phyloP scores from a whole-genome alignment of 2,329 filamentous ascomycete species.

The Aspergillus luchuensis region DNA sequence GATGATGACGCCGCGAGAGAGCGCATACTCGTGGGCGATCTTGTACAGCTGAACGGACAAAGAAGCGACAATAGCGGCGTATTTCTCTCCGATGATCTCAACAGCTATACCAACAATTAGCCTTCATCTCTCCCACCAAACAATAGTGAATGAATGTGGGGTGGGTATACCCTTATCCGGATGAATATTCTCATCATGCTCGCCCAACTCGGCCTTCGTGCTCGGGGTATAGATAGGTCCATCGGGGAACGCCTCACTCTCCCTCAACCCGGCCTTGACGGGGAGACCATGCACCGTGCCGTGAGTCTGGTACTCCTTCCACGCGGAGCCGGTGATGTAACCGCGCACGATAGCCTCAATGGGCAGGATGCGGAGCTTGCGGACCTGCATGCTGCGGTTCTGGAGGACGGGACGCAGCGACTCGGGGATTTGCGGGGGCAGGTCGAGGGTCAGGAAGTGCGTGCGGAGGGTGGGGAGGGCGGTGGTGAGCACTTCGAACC shows the following conservation, averaged over 20 bases:
- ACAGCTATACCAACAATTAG: constrained; percentile 41
- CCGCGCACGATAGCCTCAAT: constrained; percentile 85
- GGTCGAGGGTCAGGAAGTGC: constrained; percentile 62
- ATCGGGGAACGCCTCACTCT: constrained; percentile 68
- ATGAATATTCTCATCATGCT: constrained; percentile 84
- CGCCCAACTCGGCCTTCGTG: constrained; percentile 79
- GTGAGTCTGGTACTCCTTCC: constrained; percentile 71
- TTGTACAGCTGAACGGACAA: constrained; percentile 67
- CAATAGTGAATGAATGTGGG: background rate
- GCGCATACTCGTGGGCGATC: constrained; percentile 46
- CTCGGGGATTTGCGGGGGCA: constrained; percentile 54
- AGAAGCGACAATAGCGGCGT: constrained; percentile 66
- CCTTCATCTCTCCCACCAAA: background rate
- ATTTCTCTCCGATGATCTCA: constrained; percentile 64
- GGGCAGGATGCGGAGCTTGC: constrained; percentile 72
- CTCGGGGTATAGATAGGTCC: constrained; percentile 75
- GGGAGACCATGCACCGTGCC: constrained; percentile 80
- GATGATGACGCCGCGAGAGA: constrained; percentile 70
- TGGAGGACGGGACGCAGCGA: constrained; percentile 57
- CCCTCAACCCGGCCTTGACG: constrained; percentile 67
- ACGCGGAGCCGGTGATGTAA: constrained; percentile 84
- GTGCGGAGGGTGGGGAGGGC: constrained; percentile 61
- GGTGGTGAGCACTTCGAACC: constrained; percentile 64
- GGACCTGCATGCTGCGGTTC: constrained; percentile 75
- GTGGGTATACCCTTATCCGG: constrained; percentile 59